phyloP scores from a whole-genome alignment of 164 flowering plant genomes.

The Macadamia integrifolia region DNA sequence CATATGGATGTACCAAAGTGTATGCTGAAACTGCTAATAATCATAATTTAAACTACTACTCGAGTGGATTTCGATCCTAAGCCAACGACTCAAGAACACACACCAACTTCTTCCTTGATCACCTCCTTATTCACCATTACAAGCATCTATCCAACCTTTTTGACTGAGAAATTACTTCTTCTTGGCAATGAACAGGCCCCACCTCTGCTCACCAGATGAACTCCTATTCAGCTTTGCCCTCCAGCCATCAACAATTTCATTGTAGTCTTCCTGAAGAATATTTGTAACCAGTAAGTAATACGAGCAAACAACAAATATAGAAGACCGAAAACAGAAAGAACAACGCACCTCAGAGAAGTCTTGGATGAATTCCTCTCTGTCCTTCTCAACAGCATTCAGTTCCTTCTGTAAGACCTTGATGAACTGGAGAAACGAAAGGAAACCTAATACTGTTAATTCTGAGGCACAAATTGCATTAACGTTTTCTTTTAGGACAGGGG shows the following conservation, averaged over 20 bases:
- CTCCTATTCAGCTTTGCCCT: slow-evolving; percentile 74
- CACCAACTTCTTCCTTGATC: too few relatives aligned
- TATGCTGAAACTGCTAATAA: too few relatives aligned
- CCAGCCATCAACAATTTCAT: slow-evolving; percentile 90
- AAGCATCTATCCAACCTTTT: too few relatives aligned
- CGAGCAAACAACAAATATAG: not conserved
- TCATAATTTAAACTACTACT: too few relatives aligned
- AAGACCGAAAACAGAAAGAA: not conserved
- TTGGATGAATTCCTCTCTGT: slow-evolving; percentile 52
- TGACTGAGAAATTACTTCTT: slow-evolving; percentile 25
- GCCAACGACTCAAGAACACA: too few relatives aligned
- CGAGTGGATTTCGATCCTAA: too few relatives aligned
- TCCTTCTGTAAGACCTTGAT: slow-evolving; percentile 65
- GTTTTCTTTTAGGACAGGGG: too few relatives aligned
- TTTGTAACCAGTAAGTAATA: not conserved
- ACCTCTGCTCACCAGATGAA: slow-evolving; percentile 81
- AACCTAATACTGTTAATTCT: slow-evolving; percentile 2
- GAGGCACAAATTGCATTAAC: not conserved
- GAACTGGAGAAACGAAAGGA: slow-evolving; percentile 49
- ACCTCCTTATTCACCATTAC: too few relatives aligned
- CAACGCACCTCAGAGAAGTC: slow-evolving; percentile 74
- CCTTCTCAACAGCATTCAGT: slow-evolving; percentile 56
- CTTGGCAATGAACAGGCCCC: slow-evolving; percentile 92
- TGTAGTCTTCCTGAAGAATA: slow-evolving; percentile 67
- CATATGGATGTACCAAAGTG: too few relatives aligned